Conservation (phyloP, 1,284 basidiomycete species). For the Rugosomyces carneus region DNA sequence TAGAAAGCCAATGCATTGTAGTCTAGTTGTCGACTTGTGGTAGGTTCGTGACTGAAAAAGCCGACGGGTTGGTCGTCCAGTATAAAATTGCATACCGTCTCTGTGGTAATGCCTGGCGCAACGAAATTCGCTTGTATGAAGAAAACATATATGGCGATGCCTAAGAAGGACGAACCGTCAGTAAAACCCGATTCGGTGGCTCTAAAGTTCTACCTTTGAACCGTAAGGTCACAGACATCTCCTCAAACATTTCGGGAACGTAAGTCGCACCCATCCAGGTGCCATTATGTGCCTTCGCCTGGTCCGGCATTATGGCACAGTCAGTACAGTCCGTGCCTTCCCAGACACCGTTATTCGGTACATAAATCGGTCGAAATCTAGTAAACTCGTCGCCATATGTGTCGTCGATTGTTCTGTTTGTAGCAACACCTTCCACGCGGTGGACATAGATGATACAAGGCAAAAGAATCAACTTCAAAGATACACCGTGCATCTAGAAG, state of each 20-base stretch:
- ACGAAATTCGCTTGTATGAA: slow-evolving; percentile 23
- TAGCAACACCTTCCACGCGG: neutral
- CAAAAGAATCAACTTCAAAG: too few species aligned
- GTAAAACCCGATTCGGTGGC: too few species aligned
- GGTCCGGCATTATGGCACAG: slow-evolving; percentile 22
- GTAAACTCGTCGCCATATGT: slow-evolving; percentile 28
- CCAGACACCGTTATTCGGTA: slow-evolving; percentile 24
- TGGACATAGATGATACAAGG: too few species aligned
- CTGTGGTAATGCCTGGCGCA: slow-evolving; percentile 18
- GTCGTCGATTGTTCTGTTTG: slow-evolving; percentile 33
- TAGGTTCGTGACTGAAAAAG: slow-evolving; percentile 20
- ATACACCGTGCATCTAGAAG: too few species aligned
- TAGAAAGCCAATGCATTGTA: slow-evolving; percentile 24
- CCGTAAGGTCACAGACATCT: slow-evolving; percentile 13
- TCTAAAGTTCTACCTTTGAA: too few species aligned
- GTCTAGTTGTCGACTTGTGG: slow-evolving; percentile 12
- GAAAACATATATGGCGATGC: slow-evolving; percentile 25
- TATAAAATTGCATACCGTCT: slow-evolving; percentile 24
- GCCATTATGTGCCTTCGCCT: slow-evolving; percentile 17
- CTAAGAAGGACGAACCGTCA: slow-evolving; percentile 17
- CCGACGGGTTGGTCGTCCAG: slow-evolving; percentile 22
- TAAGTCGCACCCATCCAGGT: slow-evolving; percentile 32
- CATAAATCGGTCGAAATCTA: slow-evolving; percentile 21
- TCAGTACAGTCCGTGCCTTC: slow-evolving; percentile 21
- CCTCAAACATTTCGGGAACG: slow-evolving; percentile 16